Evolutionary conservation across 2,329 filamentous ascomycete genomes (phyloP), one percentile per base, ranked within the genome.

Genomic region (Fusarium sp.): DNA sequence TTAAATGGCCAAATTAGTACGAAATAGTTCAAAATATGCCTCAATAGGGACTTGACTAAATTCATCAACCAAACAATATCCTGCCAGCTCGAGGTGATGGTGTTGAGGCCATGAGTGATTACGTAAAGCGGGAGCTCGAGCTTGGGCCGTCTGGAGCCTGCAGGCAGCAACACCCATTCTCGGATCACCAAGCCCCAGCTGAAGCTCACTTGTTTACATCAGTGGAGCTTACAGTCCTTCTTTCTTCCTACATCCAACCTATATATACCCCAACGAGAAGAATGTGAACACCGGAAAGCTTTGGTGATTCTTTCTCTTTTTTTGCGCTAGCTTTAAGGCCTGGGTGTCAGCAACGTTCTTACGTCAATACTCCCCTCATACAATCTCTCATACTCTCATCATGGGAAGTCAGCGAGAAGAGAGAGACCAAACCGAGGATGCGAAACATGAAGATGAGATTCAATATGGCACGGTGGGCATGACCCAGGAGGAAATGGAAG

Each of bases 381-480:
- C 20, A 25, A 14, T 25, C 47, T 25, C 14, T 13, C 16, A 20
- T 31, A 62, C 59, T 56, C 56, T 61, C 63, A 69, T 50, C 64
- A 65, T 68, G 69, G 33, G 63, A 31, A 66, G 63, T 20, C 66
- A 68, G 45, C 54, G 38, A 57, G 40, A 56, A 38, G 56, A 38
- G 25, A 69, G 52, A 27, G 64, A 70, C 16, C 77, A 70, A 36
- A 74, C 58, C 9, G 80, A 81, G 5, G 84, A 83, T 35, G 88
- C 88, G 1, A 74, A 81, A 29, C 83, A 85, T 11, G 89, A 91
- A 74, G 88, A 91, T 57, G 80, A 85, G 56, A 83, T 85, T 3
- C 89, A 90, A 71, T 90, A 90, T 74, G 82, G 81, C 6, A 74
- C 79, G 1, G 79, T 81, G 6, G 82, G 81, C 0, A 80, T 85